phyloP scores from a whole-genome alignment of 2,329 filamentous ascomycete species.

The Aureobasidium sp. region DNA sequence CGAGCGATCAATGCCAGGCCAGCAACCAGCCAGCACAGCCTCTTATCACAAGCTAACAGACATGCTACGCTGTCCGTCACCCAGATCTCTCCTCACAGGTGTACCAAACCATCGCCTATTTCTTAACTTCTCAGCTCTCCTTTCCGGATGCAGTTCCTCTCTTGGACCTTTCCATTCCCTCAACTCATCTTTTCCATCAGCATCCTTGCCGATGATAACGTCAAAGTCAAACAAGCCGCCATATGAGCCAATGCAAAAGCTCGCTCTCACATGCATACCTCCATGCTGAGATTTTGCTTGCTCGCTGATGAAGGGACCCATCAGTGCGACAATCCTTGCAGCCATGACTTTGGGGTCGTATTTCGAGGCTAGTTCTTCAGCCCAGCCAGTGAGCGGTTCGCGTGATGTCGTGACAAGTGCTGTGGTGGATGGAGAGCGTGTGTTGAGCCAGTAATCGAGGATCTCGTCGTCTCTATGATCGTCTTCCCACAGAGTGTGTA shows the following conservation, averaged over 20 bases:
- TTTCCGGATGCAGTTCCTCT: slow-evolving; percentile 37
- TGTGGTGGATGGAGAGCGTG: slow-evolving; percentile 32
- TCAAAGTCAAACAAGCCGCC: slow-evolving; percentile 42
- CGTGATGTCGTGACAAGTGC: slow-evolving; percentile 30
- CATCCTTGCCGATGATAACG: slow-evolving; percentile 32
- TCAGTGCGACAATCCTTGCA: slow-evolving; percentile 33
- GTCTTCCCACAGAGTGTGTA: slow-evolving; percentile 35
- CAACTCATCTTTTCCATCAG: slow-evolving; percentile 30
- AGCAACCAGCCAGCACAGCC: neutral
- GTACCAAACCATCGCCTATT: slow-evolving; percentile 36
- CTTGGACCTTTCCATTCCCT: slow-evolving; percentile 37
- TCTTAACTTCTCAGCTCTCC: slow-evolving; percentile 38
- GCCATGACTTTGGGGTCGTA: slow-evolving; percentile 37
- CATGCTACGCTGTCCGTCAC: slow-evolving; percentile 5
- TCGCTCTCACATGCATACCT: slow-evolving; percentile 39
- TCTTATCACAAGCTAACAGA: neutral
- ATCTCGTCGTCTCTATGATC: slow-evolving; percentile 36
- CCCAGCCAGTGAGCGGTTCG: slow-evolving; percentile 34
- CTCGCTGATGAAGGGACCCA: slow-evolving; percentile 36
- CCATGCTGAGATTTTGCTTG: slow-evolving; percentile 34
- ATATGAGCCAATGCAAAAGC: slow-evolving; percentile 37
- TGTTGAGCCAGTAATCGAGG: slow-evolving; percentile 39
- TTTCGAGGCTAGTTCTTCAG: slow-evolving; percentile 33
- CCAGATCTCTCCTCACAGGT: neutral
- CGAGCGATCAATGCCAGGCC: too few relatives aligned